Evolutionary conservation across 441 rosid species (phyloP).

Genomic region (Brassica hybrid): DNA sequence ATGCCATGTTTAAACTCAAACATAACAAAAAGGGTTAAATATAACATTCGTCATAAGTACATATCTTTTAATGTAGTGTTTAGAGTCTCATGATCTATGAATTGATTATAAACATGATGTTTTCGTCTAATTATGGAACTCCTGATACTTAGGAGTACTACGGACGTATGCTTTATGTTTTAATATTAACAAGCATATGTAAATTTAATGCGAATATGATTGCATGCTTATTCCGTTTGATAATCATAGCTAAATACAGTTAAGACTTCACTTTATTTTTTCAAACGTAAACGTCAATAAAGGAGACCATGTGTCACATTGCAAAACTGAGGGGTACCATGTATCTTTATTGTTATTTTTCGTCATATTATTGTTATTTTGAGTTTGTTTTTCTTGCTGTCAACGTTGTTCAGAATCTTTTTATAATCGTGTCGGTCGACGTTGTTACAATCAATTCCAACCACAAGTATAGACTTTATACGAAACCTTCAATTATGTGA

Average conservation of each 20-base stretch:
- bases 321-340: slow-evolving; percentile 2
- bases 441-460: slow-evolving; percentile 12
- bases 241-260: slow-evolving; percentile 10
- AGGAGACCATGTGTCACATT: slow-evolving; percentile 25
- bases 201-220: slow-evolving; percentile 22
- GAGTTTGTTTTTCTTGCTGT: background rate
- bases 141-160: background rate
- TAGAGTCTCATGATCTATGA: background rate
- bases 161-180: background rate
- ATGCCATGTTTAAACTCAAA: background rate
- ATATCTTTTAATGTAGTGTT: background rate
- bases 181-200: background rate
- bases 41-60: slow-evolving; percentile 11
- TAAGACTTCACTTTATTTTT: background rate
- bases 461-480: background rate
- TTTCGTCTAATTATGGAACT: slow-evolving; percentile 2
- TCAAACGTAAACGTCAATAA: slow-evolving; percentile 24
- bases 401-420: background rate
- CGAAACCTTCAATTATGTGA: slow-evolving; percentile 1
- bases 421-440: slow-evolving; percentile 5
- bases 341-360: background rate
- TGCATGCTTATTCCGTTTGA: slow-evolving; percentile 9
- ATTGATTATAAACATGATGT: slow-evolving; percentile 17
- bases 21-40: background rate
- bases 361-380: background rate